These are phyloP conservation scores for Pleurotus giganteus DNA, from an alignment of 768 basidiomycete species.

Conservation along the genomic window DNA sequence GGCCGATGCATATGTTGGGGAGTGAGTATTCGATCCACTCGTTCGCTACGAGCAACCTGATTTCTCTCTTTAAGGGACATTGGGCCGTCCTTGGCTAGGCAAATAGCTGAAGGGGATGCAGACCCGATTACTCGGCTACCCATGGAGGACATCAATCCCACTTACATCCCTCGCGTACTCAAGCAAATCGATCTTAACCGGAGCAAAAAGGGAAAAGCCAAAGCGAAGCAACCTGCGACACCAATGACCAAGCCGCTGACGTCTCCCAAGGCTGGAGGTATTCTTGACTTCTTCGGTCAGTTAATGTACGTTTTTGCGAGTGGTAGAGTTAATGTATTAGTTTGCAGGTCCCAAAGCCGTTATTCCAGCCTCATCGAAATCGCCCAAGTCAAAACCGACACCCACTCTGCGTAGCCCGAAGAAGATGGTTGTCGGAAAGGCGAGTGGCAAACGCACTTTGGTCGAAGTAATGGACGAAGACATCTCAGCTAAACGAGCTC, in stretches of 20 bases:
- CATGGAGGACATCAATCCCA: conserved; percentile 79
- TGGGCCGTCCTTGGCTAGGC: conserved; percentile 59
- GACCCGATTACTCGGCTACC: conserved; percentile 68
- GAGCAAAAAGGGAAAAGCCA: conserved; percentile 43
- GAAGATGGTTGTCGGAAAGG: conserved; percentile 41
- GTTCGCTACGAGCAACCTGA: not conserved
- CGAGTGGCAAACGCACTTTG: conserved; percentile 76
- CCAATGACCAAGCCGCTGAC: conserved; percentile 16
- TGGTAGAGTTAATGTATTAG: conserved; percentile 3
- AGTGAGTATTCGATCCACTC: conserved; percentile 37
- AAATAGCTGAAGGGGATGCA: conserved; percentile 63
- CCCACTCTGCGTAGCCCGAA: not conserved
- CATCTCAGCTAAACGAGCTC: conserved; percentile 39
- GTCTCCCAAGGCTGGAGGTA: conserved; percentile 25
- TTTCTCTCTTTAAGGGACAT: conserved; percentile 48
- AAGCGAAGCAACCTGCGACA: conserved; percentile 32
- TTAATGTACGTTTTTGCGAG: conserved; percentile 12
- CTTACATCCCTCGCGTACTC: conserved; percentile 50
- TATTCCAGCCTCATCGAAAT: conserved; percentile 28
- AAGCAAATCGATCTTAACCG: conserved; percentile 25
- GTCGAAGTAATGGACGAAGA: conserved; percentile 71
- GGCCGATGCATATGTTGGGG: conserved; percentile 70
- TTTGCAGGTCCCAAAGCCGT: conserved; percentile 40
- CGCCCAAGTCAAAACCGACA: conserved; percentile 9
- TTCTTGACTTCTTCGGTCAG: conserved; percentile 68